Evolutionary conservation across 2,329 filamentous ascomycete species (phyloP).

Genomic region (Hypoxylon sp.): DNA sequence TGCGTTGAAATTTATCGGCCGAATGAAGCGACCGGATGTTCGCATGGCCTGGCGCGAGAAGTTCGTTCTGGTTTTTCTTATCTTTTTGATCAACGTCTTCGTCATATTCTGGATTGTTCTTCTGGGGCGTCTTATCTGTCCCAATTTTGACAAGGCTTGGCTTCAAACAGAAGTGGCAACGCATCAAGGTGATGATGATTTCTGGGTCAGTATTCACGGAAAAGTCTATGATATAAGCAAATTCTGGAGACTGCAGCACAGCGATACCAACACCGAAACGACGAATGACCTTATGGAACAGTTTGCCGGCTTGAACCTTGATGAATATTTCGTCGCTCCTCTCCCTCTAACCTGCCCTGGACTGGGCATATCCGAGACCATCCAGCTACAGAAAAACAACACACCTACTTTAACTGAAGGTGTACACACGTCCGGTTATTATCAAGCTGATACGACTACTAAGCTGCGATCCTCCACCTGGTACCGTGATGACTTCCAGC

Average conservation of each 20-base stretch:
- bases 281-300: slow-evolving; percentile 75
- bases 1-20: slow-evolving; percentile 80
- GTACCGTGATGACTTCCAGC: slow-evolving; percentile 81
- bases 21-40: slow-evolving; percentile 97
- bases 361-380: slow-evolving; percentile 70
- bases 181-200: slow-evolving; percentile 80
- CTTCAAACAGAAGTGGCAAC: slow-evolving; percentile 73
- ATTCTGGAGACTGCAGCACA: slow-evolving; percentile 88
- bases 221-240: slow-evolving; percentile 92
- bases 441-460: slow-evolving; percentile 66
- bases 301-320: slow-evolving; percentile 82
- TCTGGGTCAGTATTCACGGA: slow-evolving; percentile 87
- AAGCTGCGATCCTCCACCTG: slow-evolving; percentile 74
- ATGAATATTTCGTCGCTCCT: slow-evolving; percentile 87
- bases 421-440: slow-evolving; percentile 76
- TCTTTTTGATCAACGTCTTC: slow-evolving; percentile 81
- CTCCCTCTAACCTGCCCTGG: slow-evolving; percentile 79
- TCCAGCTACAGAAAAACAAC: slow-evolving; percentile 72
- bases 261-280: slow-evolving; percentile 74
- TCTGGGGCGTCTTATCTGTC: slow-evolving; percentile 88
- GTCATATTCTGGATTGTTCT: slow-evolving; percentile 93
- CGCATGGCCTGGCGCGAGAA: slow-evolving; percentile 99
- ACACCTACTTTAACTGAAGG: slow-evolving; percentile 68
- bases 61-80: slow-evolving; percentile 82
- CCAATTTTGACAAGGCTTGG: slow-evolving; percentile 93